A percentile compares a stretch with the other conserved stretches of the same genome.
These are phyloP conservation scores for Balakata baccata DNA, from an alignment of 345 rosid species.

Conservation along the genomic window DNA sequence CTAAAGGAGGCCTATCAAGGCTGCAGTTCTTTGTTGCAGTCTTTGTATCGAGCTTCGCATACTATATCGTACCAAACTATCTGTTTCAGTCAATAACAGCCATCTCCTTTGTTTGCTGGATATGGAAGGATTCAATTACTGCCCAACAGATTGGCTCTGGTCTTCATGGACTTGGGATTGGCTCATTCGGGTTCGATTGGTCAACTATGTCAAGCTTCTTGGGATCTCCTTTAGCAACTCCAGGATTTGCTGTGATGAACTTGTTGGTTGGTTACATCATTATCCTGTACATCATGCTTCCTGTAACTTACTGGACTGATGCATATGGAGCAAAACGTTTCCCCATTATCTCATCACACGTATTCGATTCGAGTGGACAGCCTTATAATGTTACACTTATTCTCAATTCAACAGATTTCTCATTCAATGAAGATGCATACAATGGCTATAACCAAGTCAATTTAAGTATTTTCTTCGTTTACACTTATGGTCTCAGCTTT, in stretches of 20 bases:
- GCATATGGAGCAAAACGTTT: slow-evolving; percentile 44
- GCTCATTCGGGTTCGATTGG: slow-evolving; percentile 44
- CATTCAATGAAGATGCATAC: slow-evolving; percentile 33
- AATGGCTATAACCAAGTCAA: slow-evolving; percentile 41
- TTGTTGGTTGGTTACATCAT: slow-evolving; percentile 8
- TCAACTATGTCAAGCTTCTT: slow-evolving; percentile 36
- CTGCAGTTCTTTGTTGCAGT: slow-evolving; percentile 55
- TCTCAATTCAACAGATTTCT: slow-evolving; percentile 31
- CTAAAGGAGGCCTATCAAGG: slow-evolving; percentile 42
- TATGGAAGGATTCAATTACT: slow-evolving; percentile 43
- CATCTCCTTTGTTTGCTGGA: slow-evolving; percentile 45
- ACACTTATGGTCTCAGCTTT: slow-evolving; percentile 39
- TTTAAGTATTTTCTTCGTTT: slow-evolving; percentile 37
- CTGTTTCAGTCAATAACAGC: slow-evolving; percentile 42
- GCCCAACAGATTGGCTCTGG: slow-evolving; percentile 47
- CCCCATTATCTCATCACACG: slow-evolving; percentile 41
- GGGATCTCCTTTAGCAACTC: slow-evolving; percentile 40
- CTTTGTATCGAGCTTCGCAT: slow-evolving; percentile 42
- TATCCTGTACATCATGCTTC: slow-evolving; percentile 20
- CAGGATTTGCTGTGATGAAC: slow-evolving; percentile 22
- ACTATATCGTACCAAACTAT: slow-evolving; percentile 47
- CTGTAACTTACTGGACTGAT: slow-evolving; percentile 27
- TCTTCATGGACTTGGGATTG: slow-evolving; percentile 41
- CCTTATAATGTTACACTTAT: slow-evolving; percentile 31
- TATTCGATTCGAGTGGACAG: slow-evolving; percentile 32